Percentiles rank a stretch among this genome's conserved stretches.
phyloP scores from a whole-genome alignment of 768 basidiomycete genomes.

The Mycena vitilis region DNA sequence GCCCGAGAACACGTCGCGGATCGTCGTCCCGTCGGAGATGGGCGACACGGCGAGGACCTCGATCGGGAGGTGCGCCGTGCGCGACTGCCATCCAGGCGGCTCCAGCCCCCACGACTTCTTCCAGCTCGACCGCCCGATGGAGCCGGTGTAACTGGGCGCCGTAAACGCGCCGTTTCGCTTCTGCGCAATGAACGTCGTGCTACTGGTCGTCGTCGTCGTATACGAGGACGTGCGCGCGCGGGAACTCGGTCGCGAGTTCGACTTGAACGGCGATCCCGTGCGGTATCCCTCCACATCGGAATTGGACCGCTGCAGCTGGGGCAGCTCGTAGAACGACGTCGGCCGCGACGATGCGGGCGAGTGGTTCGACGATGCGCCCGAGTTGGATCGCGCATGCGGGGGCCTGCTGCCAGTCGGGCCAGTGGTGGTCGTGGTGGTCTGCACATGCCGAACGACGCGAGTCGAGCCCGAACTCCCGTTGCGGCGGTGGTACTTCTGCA shows the following conservation, averaged over 20 bases:
- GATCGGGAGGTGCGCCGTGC: slow-evolving; percentile 74
- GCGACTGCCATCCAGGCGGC: slow-evolving; percentile 85
- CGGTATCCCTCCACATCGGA: slow-evolving; percentile 76
- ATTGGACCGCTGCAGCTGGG: slow-evolving; percentile 37
- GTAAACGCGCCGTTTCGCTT: slow-evolving; percentile 82
- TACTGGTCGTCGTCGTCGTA: slow-evolving; percentile 43
- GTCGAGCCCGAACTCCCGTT: slow-evolving; percentile 87
- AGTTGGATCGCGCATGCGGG: slow-evolving; percentile 78
- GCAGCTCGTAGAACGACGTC: slow-evolving; percentile 77
- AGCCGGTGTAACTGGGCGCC: slow-evolving; percentile 52
- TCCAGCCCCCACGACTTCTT: slow-evolving; percentile 91
- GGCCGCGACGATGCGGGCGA: slow-evolving; percentile 83
- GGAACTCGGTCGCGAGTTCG: slow-evolving; percentile 58
- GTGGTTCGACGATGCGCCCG: slow-evolving; percentile 80
- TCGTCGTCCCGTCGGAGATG: slow-evolving; percentile 56
- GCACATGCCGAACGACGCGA: slow-evolving; percentile 77
- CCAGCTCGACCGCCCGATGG: slow-evolving; percentile 80
- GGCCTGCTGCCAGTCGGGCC: slow-evolving; percentile 44
- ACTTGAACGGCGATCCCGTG: slow-evolving; percentile 73
- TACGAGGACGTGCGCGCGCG: slow-evolving; percentile 58
- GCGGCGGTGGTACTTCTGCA: slow-evolving; percentile 83
- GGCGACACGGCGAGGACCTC: slow-evolving; percentile 83
- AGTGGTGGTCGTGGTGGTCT: slow-evolving; percentile 48
- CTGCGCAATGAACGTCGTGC: slow-evolving; percentile 82
- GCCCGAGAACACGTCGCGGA: slow-evolving; percentile 88